Evolutionary conservation across 225 moss, liverwort and hornwort species (phyloP).

Genomic region (Pseudoscleropodium purum): DNA sequence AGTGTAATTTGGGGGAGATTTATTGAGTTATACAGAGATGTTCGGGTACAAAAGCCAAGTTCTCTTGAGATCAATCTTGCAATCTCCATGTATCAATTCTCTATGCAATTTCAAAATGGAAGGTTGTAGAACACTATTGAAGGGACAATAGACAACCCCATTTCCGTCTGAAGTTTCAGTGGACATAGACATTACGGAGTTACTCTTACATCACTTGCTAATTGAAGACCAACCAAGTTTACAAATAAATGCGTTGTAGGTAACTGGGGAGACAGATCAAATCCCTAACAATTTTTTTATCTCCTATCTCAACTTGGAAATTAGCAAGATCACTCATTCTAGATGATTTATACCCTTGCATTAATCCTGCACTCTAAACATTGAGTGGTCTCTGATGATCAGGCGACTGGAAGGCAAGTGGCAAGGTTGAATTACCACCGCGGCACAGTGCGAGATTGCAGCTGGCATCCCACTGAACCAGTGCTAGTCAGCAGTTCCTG

Average conservation of each 20-base stretch:
- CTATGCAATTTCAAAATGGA: neutral
- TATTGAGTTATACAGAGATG: neutral
- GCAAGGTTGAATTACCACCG: slow-evolving; percentile 47
- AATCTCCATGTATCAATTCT: neutral
- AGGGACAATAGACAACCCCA: neutral
- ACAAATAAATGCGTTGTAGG: neutral
- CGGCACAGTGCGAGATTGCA: slow-evolving; percentile 73
- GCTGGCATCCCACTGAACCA: slow-evolving; percentile 89
- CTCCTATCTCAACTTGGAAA: neutral
- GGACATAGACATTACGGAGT: neutral
- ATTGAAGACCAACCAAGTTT: neutral
- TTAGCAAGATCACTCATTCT: neutral
- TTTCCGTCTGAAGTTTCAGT: neutral
- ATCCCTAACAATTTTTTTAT: rapidly evolving
- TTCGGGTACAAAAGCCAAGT: neutral
- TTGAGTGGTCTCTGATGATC: neutral
- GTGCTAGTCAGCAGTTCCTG: slow-evolving; percentile 82
- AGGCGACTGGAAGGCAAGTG: slow-evolving; percentile 56
- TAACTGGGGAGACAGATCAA: neutral
- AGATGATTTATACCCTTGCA: no score
- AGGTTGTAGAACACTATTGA: neutral
- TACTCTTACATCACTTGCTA: neutral
- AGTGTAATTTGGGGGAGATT: neutral
- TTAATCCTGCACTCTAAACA: neutral
- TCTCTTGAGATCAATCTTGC: neutral